These are phyloP conservation scores for Melaleuca quinquenervia DNA, from an alignment of 345 rosid genomes.

Conservation along the genomic window DNA sequence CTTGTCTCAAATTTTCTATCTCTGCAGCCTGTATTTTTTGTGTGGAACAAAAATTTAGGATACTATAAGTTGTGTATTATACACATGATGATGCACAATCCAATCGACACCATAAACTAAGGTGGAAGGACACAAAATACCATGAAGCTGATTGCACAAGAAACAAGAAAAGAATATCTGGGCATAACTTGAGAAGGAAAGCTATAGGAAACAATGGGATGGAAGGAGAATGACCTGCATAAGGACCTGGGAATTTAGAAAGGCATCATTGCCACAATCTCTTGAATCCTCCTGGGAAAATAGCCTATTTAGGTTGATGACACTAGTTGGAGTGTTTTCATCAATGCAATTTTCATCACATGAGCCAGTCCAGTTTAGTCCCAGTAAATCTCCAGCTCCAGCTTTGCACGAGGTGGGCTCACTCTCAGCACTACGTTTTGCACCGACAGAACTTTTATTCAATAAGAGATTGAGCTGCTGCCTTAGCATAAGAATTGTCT, in stretches of 20 bases:
- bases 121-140: neutral
- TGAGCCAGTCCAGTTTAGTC: conserved; percentile 10
- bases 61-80: neutral
- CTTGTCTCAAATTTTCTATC: conserved; percentile 50
- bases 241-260: conserved; percentile 30
- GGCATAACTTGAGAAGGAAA: neutral
- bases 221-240: conserved; percentile 21
- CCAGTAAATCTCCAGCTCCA: conserved; percentile 6
- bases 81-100: neutral
- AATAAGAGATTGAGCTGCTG: conserved; percentile 31
- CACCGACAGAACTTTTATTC: conserved; percentile 12
- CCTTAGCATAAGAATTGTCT: conserved; percentile 43
- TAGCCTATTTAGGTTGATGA: conserved; percentile 51
- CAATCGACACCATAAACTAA: neutral
- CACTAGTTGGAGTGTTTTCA: conserved; percentile 47
- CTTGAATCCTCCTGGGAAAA: conserved; percentile 52
- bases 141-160: neutral
- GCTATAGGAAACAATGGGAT: neutral
- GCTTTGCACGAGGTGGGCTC: neutral
- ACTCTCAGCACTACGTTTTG: conserved; percentile 18
- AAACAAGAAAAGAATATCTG: neutral
- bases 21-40: conserved; percentile 30
- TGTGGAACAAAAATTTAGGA: neutral
- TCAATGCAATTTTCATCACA: conserved; percentile 28
- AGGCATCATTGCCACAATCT: conserved; percentile 24